Conservation (phyloP, 345 rosid genomes). For the Linum lewisii region DNA sequence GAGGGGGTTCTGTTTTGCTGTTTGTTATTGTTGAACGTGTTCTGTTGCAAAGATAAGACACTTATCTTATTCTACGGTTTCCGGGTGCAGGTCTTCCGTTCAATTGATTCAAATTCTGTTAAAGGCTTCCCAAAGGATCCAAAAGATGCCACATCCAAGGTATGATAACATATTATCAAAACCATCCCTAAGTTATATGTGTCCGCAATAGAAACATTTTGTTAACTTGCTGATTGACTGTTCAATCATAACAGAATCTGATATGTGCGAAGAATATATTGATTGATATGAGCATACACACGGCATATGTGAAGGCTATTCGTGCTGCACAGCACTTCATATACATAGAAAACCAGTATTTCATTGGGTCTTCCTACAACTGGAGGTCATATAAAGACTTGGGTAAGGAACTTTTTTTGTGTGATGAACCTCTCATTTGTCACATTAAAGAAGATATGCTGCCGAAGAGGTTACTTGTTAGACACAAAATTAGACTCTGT, state of each 20-base stretch:
- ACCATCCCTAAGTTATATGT: neutral
- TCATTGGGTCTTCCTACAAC: conserved; percentile 83
- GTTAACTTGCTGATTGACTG: conserved; percentile 10
- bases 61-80: conserved; percentile 13
- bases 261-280: conserved; percentile 87
- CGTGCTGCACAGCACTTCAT: conserved; percentile 96
- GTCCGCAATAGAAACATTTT: neutral
- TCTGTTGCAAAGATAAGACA: neutral
- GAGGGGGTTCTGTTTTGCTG: too few relatives aligned
- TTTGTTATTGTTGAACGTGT: too few relatives aligned
- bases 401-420: conserved; percentile 43
- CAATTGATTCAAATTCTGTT: conserved; percentile 89
- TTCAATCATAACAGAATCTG: conserved; percentile 53
- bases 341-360: conserved; percentile 93
- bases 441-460: too few relatives aligned
- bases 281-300: conserved; percentile 98
- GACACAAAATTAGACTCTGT: too few relatives aligned
- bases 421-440: too few relatives aligned
- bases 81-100: conserved; percentile 65
- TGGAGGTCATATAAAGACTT: conserved; percentile 71
- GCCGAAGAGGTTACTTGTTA: too few relatives aligned
- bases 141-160: conserved; percentile 60
- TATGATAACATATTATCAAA: conserved; percentile 15
- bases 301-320: conserved; percentile 90
- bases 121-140: conserved; percentile 89